Base-by-base conservation (phyloP, 2,329 filamentous ascomycete species). In the Cylindrodendrum hubeiense region DNA sequence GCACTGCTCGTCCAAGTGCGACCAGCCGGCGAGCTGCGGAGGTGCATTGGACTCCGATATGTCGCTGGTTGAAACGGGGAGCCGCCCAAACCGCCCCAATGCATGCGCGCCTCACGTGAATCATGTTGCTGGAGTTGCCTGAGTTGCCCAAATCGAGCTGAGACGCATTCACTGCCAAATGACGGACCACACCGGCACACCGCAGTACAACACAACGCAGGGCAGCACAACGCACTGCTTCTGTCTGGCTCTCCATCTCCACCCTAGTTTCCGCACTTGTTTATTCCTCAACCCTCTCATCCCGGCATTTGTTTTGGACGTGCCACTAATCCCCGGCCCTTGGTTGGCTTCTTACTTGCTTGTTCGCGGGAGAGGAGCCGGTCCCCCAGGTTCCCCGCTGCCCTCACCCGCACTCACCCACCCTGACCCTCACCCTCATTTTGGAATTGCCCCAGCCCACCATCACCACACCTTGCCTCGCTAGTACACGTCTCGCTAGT, bases 371-470 rank as follows among this genome's bases (percentile, higher is more conserved):
- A 17, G 26, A n/a, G 37, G 52, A 30, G 22, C 12, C 22, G 13
- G 8, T 47, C 17, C 30, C 22, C 12, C 28, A 19, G 33, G 28
- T 26, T 51, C 60, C 60, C 60, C 59, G 51, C 59, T 41, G 55
- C 33, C 24, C 43, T 51, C 53, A 50, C 22, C 52, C 46, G n/a
- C 37, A 51, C 51, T 53, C n/a, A n/a, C n/a, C n/a, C n/a, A n/a
- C n/a, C n/a, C n/a, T n/a, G n/a, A 61, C 33, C 24, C 43, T 51
- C 53, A 50, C 22, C 52, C 46, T 39, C 37, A 51, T 56, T 53
- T 56, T 62, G 60, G 60, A n/a, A 43, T 56, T 51, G 41, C 41
- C 24, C 33, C 59, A 49, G 37, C 41, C 41, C 58, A 39, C 46
- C 44, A 41, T 13, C 13, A 33, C 37, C 15, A 39, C n/a, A 39